Evolutionary conservation across 2,329 filamentous ascomycete species (phyloP).

Genomic region (Pestalotiopsis sp.): DNA sequence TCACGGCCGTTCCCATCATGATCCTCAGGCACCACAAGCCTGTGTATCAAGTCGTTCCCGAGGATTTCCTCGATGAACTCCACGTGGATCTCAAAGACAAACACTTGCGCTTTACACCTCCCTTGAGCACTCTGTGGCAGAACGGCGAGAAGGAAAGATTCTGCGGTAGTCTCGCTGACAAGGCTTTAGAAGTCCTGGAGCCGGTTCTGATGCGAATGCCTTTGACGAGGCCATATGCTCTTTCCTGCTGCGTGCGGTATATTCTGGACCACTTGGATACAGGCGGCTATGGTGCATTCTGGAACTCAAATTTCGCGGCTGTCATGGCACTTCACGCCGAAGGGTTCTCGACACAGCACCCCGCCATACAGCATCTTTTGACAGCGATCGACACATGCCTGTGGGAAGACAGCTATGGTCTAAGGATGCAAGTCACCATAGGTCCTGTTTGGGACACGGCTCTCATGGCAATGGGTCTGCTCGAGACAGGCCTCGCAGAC

Average conservation of each 20-base stretch:
- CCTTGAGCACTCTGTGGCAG: slow-evolving; percentile 10
- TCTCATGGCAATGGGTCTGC: slow-evolving; percentile 33
- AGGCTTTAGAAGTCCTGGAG: slow-evolving; percentile 28
- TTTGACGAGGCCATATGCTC: slow-evolving; percentile 21
- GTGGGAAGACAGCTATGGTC: slow-evolving; percentile 26
- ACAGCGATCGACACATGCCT: slow-evolving; percentile 29
- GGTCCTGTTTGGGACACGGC: slow-evolving; percentile 38
- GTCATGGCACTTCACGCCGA: slow-evolving; percentile 7
- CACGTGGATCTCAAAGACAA: slow-evolving; percentile 17
- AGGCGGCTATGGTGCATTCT: slow-evolving; percentile 10
- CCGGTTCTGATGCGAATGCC: slow-evolving; percentile 30
- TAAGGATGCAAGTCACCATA: slow-evolving; percentile 28
- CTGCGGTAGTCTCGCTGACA: slow-evolving; percentile 32
- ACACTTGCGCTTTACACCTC: slow-evolving; percentile 28
- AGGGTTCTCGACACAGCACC: slow-evolving; percentile 5
- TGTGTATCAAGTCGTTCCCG: slow-evolving; percentile 19
- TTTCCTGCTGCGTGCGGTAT: slow-evolving; percentile 29
- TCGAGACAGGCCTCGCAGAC: slow-evolving; percentile 21
- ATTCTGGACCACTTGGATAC: slow-evolving; percentile 19
- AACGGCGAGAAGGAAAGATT: slow-evolving; percentile 25
- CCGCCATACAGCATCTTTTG: slow-evolving; percentile 21
- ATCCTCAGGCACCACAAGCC: slow-evolving; percentile 31
- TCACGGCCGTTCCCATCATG: slow-evolving; percentile 25
- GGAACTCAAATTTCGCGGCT: slow-evolving; percentile 7
- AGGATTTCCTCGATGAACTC: slow-evolving; percentile 27